A percentile compares a stretch with the other conserved stretches of the same genome.
Evolutionary conservation across 2,329 filamentous ascomycete genomes (phyloP).

Genomic region (Alternaria sp.): DNA sequence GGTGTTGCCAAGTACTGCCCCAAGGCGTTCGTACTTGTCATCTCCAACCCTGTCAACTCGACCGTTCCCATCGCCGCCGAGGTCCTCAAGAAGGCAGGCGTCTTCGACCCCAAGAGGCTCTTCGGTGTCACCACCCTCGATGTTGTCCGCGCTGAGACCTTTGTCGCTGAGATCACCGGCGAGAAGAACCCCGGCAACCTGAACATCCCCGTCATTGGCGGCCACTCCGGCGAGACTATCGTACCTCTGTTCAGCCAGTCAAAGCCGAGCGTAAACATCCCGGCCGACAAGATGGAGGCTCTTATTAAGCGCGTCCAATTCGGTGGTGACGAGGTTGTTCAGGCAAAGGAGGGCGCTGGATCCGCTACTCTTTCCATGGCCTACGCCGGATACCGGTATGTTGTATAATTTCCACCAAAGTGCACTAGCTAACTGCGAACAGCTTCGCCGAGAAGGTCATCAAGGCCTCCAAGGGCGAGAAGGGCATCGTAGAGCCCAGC

Average conservation of each 20-base stretch:
- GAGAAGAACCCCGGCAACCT: conserved; percentile 82
- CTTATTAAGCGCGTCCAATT: conserved; percentile 96
- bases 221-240: conserved; percentile 97
- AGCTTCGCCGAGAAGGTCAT: conserved; percentile 93
- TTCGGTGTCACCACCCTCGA: conserved; percentile 99
- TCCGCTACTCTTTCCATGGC: conserved; percentile 95
- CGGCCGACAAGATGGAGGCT: conserved; percentile 86
- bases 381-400: conserved; percentile 78
- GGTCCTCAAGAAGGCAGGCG: conserved; percentile 89
- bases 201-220: conserved; percentile 90
- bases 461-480: conserved; percentile 85
- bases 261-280: conserved; percentile 78
- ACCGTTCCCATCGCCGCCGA: conserved; percentile 97
- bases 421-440: neutral
- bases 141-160: conserved; percentile 97
- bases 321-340: conserved; percentile 95
- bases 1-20: conserved; percentile 85
- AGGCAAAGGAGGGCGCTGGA: conserved; percentile 90
- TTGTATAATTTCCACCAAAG: neutral
- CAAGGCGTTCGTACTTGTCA: conserved; percentile 94
- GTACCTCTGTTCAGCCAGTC: conserved; percentile 96
- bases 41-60: conserved; percentile 99
- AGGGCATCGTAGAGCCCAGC: conserved; percentile 91
- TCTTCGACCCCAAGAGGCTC: conserved; percentile 93
- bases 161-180: conserved; percentile 84